Base-by-base conservation (phyloP, 208 protist genomes). In the Trypanosoma mega region DNA sequence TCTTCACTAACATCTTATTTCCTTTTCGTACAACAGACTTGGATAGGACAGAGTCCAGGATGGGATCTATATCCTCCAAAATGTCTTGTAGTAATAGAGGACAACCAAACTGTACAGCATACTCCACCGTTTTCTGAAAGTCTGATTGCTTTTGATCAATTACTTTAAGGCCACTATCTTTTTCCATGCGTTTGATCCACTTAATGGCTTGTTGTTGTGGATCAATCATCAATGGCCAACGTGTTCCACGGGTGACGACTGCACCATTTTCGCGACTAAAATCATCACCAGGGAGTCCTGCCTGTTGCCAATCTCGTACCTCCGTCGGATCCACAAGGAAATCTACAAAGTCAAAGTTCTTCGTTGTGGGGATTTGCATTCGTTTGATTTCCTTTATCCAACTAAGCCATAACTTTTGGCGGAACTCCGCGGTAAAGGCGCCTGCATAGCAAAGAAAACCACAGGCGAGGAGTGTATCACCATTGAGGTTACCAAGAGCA, bases 161-260 rank as follows among this genome's bases (percentile, higher is more conserved):
- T 27, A 99, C 78, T 72, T 97, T 93, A 11, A 99, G 81, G 5
- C 94, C 83, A 60, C 85, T 90, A 57, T 97, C 84, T 27, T 92
- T 83, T 80, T 98, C 94, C 83, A 96, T 96, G 11, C 93, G 92
- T 69, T 98, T 98, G 37, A 99, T 93, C 98, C 98, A 99, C 81
- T 98, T 98, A 72, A 98, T 99, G 4, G 98, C 98, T 83, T 99
- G 98, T 71, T 90, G 87, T 84, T 99, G 98, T 39, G 98, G 98
- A 75, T 99, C 98, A 62, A 99, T 98, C 89, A 99, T 98, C 20
- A 99, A 88, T 23, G 98, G 98, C 85, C 98, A 99, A 58, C 97
- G 93, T 29, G 85, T 80, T 20, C 93, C 93, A 36, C 86, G 79
- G 27, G 93, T 98, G 5, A 99, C 97, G 20, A 99, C 78, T n/a